Evolutionary conservation across 495 filamentous ascomycete genomes (phyloP).

Genomic region (Aspergillus sparsus): DNA sequence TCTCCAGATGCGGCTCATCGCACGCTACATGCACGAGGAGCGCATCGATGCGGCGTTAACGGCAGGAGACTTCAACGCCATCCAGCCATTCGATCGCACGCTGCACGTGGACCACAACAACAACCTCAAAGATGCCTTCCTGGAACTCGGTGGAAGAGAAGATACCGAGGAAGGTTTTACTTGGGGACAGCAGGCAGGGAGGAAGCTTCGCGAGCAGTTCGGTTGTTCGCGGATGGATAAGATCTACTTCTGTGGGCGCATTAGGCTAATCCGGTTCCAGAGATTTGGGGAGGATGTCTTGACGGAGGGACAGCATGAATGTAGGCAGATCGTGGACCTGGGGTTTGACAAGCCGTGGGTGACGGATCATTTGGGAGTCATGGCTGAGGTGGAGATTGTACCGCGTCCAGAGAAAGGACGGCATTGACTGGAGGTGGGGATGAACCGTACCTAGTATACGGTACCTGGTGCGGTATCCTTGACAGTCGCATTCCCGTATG

Average conservation of each 20-base stretch:
- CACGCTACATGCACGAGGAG: slow-evolving; percentile 2
- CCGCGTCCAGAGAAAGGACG: background rate
- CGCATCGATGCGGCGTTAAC: background rate
- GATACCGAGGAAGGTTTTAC: slow-evolving; percentile 14
- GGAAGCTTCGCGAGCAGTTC: slow-evolving; percentile 2
- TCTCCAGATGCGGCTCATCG: slow-evolving; percentile 12
- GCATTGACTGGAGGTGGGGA: background rate
- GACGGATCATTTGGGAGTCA: slow-evolving; percentile 21
- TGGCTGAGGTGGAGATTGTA: slow-evolving; percentile 6
- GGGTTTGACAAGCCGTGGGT: slow-evolving; percentile 20
- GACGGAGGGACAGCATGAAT: slow-evolving; percentile 1
- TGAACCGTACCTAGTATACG: too few species aligned
- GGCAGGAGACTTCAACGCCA: slow-evolving; percentile 18
- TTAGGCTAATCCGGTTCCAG: slow-evolving; percentile 4
- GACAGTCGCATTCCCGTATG: too few species aligned
- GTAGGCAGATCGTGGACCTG: background rate
- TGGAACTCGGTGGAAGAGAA: slow-evolving; percentile 15
- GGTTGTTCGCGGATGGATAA: slow-evolving; percentile 21
- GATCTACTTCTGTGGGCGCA: slow-evolving; percentile 12
- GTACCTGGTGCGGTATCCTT: too few species aligned
- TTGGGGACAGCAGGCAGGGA: slow-evolving; percentile 19
- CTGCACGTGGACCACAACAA: slow-evolving; percentile 11
- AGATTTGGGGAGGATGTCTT: slow-evolving; percentile 14
- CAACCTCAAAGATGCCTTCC: slow-evolving; percentile 16
- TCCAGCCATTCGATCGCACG: slow-evolving; percentile 16